Percentiles rank a stretch among this genome's conserved stretches.
Conservation (phyloP, 257 asterid genomes). For the Solanum peruvianum region DNA sequence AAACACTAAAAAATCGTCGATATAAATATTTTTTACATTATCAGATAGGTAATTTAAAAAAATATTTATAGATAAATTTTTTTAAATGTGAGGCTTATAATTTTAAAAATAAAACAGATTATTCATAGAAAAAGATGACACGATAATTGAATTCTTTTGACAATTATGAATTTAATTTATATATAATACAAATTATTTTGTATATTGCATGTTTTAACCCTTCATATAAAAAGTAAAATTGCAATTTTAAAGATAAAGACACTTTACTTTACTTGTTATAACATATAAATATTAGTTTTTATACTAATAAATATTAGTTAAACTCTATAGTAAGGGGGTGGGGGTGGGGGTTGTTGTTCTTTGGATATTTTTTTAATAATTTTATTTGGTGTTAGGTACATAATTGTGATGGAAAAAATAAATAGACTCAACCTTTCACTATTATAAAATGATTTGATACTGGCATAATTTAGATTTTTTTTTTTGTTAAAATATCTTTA, state of each 20-base stretch:
- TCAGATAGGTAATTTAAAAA: background rate
- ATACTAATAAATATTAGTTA: background rate
- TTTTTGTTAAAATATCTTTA: background rate
- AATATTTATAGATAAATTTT: background rate
- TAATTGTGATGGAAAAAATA: conserved; percentile 9
- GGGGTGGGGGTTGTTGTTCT: background rate
- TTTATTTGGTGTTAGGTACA: conserved; percentile 9
- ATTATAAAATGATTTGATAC: conserved; percentile 12
- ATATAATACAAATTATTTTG: background rate
- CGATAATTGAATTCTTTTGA: background rate
- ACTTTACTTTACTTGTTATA: background rate
- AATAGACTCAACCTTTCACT: conserved; percentile 1
- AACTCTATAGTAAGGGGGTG: background rate
- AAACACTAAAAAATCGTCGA: no score
- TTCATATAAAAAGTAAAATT: background rate
- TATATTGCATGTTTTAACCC: background rate
- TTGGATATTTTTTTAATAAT: background rate
- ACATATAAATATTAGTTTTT: background rate
- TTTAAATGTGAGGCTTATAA: background rate
- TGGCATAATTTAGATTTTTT: background rate
- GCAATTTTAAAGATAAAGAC: background rate
- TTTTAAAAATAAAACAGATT: background rate
- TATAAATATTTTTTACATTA: no score
- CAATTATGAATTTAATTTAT: background rate
- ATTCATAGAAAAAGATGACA: background rate